A percentile compares a stretch with the other conserved stretches of the same genome.
These are phyloP conservation scores for Amaranthus palmeri DNA, from an alignment of 148 eudicot genomes.

Conservation along the genomic window DNA sequence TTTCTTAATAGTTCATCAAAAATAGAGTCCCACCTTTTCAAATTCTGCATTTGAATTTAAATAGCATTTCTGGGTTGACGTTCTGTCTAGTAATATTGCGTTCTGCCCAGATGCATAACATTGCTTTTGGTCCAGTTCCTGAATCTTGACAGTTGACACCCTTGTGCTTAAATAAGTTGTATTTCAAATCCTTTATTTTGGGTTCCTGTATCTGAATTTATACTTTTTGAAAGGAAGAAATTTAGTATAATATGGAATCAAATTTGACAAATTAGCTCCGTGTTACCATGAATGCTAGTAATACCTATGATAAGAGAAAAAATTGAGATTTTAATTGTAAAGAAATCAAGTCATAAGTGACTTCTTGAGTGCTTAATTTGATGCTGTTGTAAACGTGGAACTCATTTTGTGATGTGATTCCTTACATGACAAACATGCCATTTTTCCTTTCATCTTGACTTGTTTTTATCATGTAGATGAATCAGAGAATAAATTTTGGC, in stretches of 20 bases:
- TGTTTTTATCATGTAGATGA: constrained; percentile 29
- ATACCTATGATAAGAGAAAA: neutral
- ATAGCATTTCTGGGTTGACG: too few species aligned
- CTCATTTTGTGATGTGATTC: constrained; percentile 29
- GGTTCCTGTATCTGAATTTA: too few species aligned
- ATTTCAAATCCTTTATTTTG: neutral
- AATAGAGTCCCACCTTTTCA: too few species aligned
- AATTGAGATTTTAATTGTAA: neutral
- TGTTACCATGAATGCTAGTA: neutral
- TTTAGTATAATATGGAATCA: neutral
- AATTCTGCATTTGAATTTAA: too few species aligned
- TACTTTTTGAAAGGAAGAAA: neutral
- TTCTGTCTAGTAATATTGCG: too few species aligned
- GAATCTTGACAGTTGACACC: too few species aligned
- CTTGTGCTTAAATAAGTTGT: neutral
- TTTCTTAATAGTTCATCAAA: too few species aligned
- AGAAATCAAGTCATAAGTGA: constrained; percentile 9
- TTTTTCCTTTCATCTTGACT: constrained; percentile 26
- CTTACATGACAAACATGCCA: constrained; percentile 32
- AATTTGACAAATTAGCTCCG: neutral
- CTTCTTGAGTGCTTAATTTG: constrained; percentile 16
- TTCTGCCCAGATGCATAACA: too few species aligned
- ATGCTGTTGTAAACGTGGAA: constrained; percentile 9
- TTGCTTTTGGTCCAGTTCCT: too few species aligned
- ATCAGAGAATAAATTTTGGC: constrained; percentile 27